Base-by-base conservation (phyloP, 2,329 filamentous ascomycete genomes). In the Coniochaeta sp. region DNA sequence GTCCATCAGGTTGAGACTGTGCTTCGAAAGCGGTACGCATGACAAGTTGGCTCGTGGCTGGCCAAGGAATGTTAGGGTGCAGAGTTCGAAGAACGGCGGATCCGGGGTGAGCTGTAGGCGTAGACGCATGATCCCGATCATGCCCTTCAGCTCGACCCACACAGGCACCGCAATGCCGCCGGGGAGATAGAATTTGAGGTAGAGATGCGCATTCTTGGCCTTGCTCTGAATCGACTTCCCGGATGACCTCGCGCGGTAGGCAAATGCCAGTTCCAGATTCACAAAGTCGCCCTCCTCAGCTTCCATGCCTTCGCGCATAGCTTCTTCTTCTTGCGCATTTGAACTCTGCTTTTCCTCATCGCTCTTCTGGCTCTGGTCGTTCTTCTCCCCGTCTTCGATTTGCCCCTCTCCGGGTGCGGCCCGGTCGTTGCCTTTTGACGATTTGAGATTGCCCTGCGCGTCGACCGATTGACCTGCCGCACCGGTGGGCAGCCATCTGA, bases 61-160 rank as follows among this genome's bases (percentile, higher is more conserved):
- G 2, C 89, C 89, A 12, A 91, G 81, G 63, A 91, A 89, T 0
- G 88, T 89, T 61, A 91, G 68, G 0, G 89, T 91, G 67, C 86
- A 89, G 5, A 91, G 77, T n/a, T 84, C 83, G 72, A 91, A 87
- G 74, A 92, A 91, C 0, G 89, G 89, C 0, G 89, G 89, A 66
- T 92, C 89, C 0, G 89, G 88, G 1, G 86, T 89, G 1, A 91
- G 79, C 67, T 92, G 89, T 12, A 92, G 77, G 28, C 89, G 82
- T 60, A 90, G 67, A 4, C 89, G 81, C 73, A 89, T 78, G 1
- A 84, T 89, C 19, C 88, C 87, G n/a, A 92, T 80, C 16, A 91
- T 79, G 1, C 89, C 89, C 58, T 84, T 81, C 1, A 92, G 75
- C 66, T 92, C 88, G 4, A 92, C 89, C 88, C 89, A 92, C 3